A percentile compares a stretch with the other conserved stretches of the same genome.
These are phyloP conservation scores for Zancudomyces culisetae DNA, from an alignment of 371 early-diverging fungal species.

Conservation along the genomic window DNA sequence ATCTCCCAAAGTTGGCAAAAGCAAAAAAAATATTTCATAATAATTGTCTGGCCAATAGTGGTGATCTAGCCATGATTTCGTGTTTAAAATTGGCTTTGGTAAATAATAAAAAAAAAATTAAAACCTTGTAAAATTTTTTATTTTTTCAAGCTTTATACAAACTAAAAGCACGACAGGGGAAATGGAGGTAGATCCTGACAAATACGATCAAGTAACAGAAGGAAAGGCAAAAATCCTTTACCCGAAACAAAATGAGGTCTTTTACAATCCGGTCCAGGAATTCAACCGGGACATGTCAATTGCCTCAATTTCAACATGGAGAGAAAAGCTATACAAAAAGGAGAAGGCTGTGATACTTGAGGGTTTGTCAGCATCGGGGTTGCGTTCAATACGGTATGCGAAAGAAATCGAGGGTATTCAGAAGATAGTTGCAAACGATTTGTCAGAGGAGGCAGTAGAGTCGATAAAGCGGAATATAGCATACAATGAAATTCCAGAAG, in stretches of 20 bases:
- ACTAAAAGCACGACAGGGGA: neutral
- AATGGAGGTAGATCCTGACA: neutral
- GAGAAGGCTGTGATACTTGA: conserved; percentile 64
- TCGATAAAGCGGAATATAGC: conserved; percentile 77
- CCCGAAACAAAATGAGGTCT: conserved; percentile 80
- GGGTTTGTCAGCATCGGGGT: conserved; percentile 96
- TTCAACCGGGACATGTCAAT: conserved; percentile 95
- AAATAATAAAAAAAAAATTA: neutral
- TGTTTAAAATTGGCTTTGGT: neutral
- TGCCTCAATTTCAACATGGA: conserved; percentile 81
- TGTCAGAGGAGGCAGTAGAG: conserved; percentile 74
- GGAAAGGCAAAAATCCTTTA: conserved; percentile 79
- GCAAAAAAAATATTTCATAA: too few species aligned
- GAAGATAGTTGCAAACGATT: conserved; percentile 85
- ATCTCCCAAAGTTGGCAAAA: too few species aligned
- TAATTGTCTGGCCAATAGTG: too few species aligned
- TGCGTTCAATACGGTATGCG: conserved; percentile 96
- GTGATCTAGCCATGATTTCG: too few species aligned
- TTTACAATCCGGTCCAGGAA: conserved; percentile 98
- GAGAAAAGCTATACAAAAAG: conserved; percentile 11
- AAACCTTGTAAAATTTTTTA: too few species aligned
- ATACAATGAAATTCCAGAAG: conserved; percentile 55
- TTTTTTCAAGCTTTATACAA: neutral
- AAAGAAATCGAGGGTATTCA: conserved; percentile 78
- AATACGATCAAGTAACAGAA: conserved; percentile 46